Base-by-base conservation (phyloP, 768 basidiomycete species). In the Boletus huronensis region DNA sequence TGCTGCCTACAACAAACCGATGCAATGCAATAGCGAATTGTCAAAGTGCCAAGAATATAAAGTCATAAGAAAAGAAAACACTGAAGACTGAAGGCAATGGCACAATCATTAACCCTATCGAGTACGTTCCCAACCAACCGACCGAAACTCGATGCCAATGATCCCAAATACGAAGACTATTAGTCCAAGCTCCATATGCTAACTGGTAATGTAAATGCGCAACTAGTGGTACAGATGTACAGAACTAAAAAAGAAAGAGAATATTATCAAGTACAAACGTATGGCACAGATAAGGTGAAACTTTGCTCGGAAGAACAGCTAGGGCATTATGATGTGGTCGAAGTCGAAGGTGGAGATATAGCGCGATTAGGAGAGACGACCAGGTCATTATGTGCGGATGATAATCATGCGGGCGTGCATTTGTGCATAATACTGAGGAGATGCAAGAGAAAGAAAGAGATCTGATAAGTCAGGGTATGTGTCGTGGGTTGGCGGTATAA, bases 401-500 rank as follows among this genome's bases (percentile, higher is more conserved):
- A 52, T 70, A 58, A 59, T 62, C 50, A 59, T 72, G 60, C 46
- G 25, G 53, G 54, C 43, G 61, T 68, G 66, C 40, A 55, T 55
- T 58, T 36, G 58, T 68, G 62, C 52, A 45, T 58, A 50, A 57
- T 69, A 60, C 26, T 35, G 54, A 55, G 42, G 55, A 55, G 52
- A 60, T 60, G 60, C 68, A 67, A 54, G 58, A 49, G 48, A 49
- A 11, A 46, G 42, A 51, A 49, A 42, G 50, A 53, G 42, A 46
- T 32, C 8, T 50, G 66, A 72, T 72, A 71, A 72, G 57, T 72
- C 72, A 71, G 67, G 69, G 69, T 70, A 70, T 71, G 61, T 54
- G 52, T 70, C 68, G 54, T 70, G 57, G 57, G 62, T 53, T 59
- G 69, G 52, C 65, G 63, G 65, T 71, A 65, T 62, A 65, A 64